phyloP scores from a whole-genome alignment of 2,329 filamentous ascomycete species.

The Fusarium annulatum region DNA sequence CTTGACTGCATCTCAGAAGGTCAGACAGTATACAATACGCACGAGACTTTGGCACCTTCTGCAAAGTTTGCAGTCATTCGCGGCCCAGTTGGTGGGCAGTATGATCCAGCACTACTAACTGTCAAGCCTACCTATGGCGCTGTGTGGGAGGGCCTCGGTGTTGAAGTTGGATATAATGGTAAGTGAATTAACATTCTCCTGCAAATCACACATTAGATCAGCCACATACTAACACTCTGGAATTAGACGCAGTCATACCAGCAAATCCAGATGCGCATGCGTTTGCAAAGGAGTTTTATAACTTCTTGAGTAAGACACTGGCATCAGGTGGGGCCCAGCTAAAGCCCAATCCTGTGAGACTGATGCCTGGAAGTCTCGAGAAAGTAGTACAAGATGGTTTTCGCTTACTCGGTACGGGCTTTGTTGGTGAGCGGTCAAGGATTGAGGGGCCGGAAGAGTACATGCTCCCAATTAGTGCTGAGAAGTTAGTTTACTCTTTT shows the following conservation, averaged over 20 bases:
- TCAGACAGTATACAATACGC: conserved; percentile 47
- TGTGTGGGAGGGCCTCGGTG: conserved; percentile 56
- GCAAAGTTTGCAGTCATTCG: conserved; percentile 46
- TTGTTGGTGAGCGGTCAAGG: no score
- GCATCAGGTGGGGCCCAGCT: conserved; percentile 11
- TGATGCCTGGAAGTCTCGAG: conserved; percentile 49
- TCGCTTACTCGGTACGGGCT: no score
- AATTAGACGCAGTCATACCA: conserved; percentile 16
- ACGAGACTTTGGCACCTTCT: conserved; percentile 41
- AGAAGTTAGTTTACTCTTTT: no score
- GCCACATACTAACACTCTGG: rapidly evolving
- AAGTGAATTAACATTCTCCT: background rate
- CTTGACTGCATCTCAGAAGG: conserved; percentile 56
- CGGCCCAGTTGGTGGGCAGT: conserved; percentile 37
- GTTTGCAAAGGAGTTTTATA: conserved; percentile 52
- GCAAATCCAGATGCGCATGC: conserved; percentile 38
- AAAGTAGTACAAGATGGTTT: conserved; percentile 21
- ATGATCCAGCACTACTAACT: conserved; percentile 37
- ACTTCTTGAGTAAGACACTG: conserved; percentile 43
- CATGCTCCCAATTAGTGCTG: no score
- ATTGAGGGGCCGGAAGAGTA: no score
- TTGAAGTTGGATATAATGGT: conserved; percentile 53
- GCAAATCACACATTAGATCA: rapidly evolving
- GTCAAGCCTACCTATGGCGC: conserved; percentile 54
- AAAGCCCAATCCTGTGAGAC: conserved; percentile 46